Evolutionary conservation across 2,329 filamentous ascomycete genomes (phyloP).

Genomic region (Stylonectria norvegica): DNA sequence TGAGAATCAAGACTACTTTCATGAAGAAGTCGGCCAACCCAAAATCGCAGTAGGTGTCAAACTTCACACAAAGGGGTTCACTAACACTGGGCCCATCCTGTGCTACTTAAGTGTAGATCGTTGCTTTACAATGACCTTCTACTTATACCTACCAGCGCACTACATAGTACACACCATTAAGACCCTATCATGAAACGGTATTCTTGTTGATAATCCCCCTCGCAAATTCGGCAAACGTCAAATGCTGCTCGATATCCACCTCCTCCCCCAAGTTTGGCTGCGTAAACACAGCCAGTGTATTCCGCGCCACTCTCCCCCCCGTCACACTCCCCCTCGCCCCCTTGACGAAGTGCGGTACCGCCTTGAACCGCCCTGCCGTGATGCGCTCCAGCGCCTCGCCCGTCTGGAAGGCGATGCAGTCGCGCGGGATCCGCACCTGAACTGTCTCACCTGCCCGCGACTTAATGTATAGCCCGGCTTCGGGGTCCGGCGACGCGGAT

Average conservation of each 20-base stretch:
- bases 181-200: slow-evolving; percentile 46
- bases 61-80: too few relatives aligned
- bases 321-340: slow-evolving; percentile 60
- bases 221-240: slow-evolving; percentile 75
- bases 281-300: slow-evolving; percentile 94
- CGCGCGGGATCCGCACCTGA: slow-evolving; percentile 88
- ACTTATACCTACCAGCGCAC: too few relatives aligned
- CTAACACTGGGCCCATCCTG: too few relatives aligned
- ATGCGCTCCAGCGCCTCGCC: slow-evolving; percentile 89
- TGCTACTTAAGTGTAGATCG: too few relatives aligned
- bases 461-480: slow-evolving; percentile 89
- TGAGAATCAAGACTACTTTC: too few relatives aligned
- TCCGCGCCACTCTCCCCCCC: slow-evolving; percentile 62
- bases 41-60: too few relatives aligned
- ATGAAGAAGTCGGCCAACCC: too few relatives aligned
- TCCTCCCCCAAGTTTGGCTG: slow-evolving; percentile 86
- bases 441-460: slow-evolving; percentile 76
- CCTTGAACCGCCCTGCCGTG: slow-evolving; percentile 85
- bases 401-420: slow-evolving; percentile 94
- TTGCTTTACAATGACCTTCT: too few relatives aligned
- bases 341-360: slow-evolving; percentile 92
- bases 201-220: slow-evolving; percentile 58
- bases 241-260: slow-evolving; percentile 64
- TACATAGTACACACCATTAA: too few relatives aligned
- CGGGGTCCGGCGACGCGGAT: slow-evolving; percentile 71